A percentile compares a stretch with the other conserved stretches of the same genome.
phyloP scores from a whole-genome alignment of 495 filamentous ascomycete species.

The Aspergillus haitiensis region DNA sequence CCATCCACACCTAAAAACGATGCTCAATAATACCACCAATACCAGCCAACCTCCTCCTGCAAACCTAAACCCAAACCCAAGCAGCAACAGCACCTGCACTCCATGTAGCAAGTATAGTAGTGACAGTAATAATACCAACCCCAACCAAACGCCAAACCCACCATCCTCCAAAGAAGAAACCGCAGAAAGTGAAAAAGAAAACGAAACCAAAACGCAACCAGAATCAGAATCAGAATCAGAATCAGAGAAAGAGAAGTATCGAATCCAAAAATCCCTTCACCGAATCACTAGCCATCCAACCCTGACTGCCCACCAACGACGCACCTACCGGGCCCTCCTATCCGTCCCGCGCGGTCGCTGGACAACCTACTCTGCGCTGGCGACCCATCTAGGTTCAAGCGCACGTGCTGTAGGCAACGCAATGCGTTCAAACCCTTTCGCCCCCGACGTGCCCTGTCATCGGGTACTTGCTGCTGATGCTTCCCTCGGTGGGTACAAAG shows the following conservation, averaged over 20 bases:
- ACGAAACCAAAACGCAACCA: too few relatives aligned
- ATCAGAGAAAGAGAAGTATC: slow-evolving; percentile 9
- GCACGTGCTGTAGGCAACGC: slow-evolving; percentile 81
- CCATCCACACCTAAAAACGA: too few relatives aligned
- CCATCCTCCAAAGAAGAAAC: too few relatives aligned
- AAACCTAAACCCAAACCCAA: too few relatives aligned
- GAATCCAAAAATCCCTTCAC: slow-evolving; percentile 26
- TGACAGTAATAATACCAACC: too few relatives aligned
- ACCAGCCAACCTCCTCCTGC: too few relatives aligned
- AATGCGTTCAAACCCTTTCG: slow-evolving; percentile 68
- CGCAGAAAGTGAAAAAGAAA: too few relatives aligned
- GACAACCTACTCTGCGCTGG: slow-evolving; percentile 71
- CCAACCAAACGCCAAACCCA: too few relatives aligned
- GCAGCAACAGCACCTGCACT: too few relatives aligned
- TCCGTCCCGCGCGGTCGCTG: slow-evolving; percentile 70
- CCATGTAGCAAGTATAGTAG: too few relatives aligned
- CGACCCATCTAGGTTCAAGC: slow-evolving; percentile 64
- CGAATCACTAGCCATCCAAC: slow-evolving; percentile 41
- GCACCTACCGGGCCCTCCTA: slow-evolving; percentile 64
- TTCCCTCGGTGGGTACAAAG: slow-evolving; percentile 26
- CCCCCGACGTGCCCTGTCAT: slow-evolving; percentile 59
- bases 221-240: too few relatives aligned
- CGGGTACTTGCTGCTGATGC: slow-evolving; percentile 37
- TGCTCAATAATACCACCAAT: too few relatives aligned
- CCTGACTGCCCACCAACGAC: slow-evolving; percentile 56